Conservation (phyloP, 2,329 filamentous ascomycete species). For the Nigrospora sphaerica region DNA sequence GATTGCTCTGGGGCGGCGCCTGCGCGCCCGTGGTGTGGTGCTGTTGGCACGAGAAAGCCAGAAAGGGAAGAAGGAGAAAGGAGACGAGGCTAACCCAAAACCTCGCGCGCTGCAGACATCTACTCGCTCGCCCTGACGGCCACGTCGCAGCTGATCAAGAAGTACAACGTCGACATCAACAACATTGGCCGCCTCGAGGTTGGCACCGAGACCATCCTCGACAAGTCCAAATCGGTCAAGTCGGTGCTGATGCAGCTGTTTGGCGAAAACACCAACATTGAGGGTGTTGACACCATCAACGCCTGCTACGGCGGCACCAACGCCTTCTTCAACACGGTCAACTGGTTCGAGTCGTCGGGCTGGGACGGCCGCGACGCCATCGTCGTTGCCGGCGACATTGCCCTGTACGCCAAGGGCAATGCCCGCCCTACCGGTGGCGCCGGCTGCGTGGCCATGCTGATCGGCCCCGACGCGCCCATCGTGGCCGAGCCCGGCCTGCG, state of each 20-base stretch:
- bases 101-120: slow-evolving; percentile 53
- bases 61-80: too few species aligned
- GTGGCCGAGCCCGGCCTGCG: slow-evolving; percentile 73
- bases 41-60: too few species aligned
- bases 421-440: slow-evolving; percentile 77
- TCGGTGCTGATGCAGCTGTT: slow-evolving; percentile 83
- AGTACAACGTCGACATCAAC: slow-evolving; percentile 75
- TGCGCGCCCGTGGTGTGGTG: too few species aligned
- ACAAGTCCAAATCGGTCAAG: slow-evolving; percentile 91
- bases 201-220: slow-evolving; percentile 76
- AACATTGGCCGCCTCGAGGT: slow-evolving; percentile 77
- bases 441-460: slow-evolving; percentile 70
- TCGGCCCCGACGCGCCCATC: slow-evolving; percentile 71
- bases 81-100: too few species aligned
- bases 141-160: slow-evolving; percentile 69
- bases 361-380: slow-evolving; percentile 82
- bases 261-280: slow-evolving; percentile 74
- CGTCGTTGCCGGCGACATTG: slow-evolving; percentile 76
- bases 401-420: slow-evolving; percentile 76
- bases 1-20: too few species aligned
- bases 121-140: slow-evolving; percentile 80
- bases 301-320: slow-evolving; percentile 85
- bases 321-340: slow-evolving; percentile 73
- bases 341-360: slow-evolving; percentile 81
- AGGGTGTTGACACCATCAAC: slow-evolving; percentile 78